Evolutionary conservation across 2,329 filamentous ascomycete genomes (phyloP).

Genomic region (Tricladium varicosporioides): DNA sequence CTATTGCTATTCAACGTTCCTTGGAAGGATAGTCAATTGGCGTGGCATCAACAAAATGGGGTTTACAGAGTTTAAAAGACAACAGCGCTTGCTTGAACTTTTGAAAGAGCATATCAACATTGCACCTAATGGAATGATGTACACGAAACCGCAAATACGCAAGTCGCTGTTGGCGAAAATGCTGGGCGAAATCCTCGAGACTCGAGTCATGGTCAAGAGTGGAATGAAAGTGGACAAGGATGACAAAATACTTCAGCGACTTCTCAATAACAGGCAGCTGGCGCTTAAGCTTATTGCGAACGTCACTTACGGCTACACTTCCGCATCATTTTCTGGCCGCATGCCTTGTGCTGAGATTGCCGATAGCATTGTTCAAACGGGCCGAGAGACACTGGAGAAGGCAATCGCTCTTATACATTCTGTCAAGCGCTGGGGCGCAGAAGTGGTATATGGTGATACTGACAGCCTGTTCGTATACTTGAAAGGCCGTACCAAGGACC

Average conservation of each 20-base stretch:
- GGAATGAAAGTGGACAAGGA: constrained; percentile 94
- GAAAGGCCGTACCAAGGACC: constrained; percentile 78
- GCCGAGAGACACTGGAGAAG: constrained; percentile 88
- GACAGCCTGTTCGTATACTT: constrained; percentile 92
- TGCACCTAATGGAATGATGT: constrained; percentile 95
- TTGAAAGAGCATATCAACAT: constrained; percentile 87
- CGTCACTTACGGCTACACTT: constrained; percentile 97
- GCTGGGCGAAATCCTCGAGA: constrained; percentile 93
- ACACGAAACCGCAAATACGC: constrained; percentile 77
- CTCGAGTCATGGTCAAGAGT: constrained; percentile 94
- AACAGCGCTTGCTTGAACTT: constrained; percentile 71
- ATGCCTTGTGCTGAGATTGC: constrained; percentile 99
- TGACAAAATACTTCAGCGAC: constrained; percentile 78
- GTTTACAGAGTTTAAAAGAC: constrained; percentile 80
- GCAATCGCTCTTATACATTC: constrained; percentile 92
- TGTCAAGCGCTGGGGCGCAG: constrained; percentile 81
- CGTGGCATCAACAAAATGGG: constrained; percentile 94
- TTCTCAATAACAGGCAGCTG: constrained; percentile 90
- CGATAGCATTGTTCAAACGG: constrained; percentile 96
- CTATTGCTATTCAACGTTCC: constrained; percentile 95
- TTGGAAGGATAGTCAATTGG: constrained; percentile 84
- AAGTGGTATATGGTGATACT: constrained; percentile 97
- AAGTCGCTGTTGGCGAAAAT: constrained; percentile 94
- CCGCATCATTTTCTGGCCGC: constrained; percentile 90
- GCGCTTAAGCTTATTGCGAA: constrained; percentile 97